Evolutionary conservation across 306 rosid species (phyloP).

Genomic region (Cucurbita argyrosperma): DNA sequence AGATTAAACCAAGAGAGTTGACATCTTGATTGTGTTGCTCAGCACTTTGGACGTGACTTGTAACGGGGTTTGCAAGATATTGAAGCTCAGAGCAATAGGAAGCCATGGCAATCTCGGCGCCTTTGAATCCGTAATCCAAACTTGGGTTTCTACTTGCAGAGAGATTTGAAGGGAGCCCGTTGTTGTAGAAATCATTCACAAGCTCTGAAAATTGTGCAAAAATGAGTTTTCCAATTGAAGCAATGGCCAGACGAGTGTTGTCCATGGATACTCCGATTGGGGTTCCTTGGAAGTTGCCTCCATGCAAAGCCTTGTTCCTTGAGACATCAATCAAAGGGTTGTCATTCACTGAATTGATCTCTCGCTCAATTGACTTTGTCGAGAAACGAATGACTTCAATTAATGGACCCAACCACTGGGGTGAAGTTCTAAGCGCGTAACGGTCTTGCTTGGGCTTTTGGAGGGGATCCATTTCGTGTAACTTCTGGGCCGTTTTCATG

Average conservation of each 20-base stretch:
- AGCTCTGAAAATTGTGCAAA: conserved; percentile 91
- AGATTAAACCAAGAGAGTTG: conserved; percentile 72
- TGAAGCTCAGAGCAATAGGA: conserved; percentile 80
- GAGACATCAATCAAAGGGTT: conserved; percentile 89
- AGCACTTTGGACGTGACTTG: conserved; percentile 80
- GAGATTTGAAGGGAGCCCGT: conserved; percentile 76
- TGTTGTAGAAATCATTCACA: conserved; percentile 73
- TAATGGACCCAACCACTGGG: conserved; percentile 86
- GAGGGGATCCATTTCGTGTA: conserved; percentile 63
- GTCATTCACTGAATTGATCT: conserved; percentile 76
- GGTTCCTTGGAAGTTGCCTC: conserved; percentile 89
- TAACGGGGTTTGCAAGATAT: conserved; percentile 70
- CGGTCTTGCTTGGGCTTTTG: conserved; percentile 83
- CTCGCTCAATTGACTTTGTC: conserved; percentile 75
- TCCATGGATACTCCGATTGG: conserved; percentile 97
- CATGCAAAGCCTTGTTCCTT: conserved; percentile 81
- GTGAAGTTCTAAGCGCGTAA: conserved; percentile 76
- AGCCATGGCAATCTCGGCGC: conserved; percentile 89
- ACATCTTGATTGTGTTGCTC: conserved; percentile 94
- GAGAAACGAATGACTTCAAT: conserved; percentile 71
- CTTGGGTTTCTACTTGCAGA: conserved; percentile 66
- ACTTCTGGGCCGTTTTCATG: conserved; percentile 47
- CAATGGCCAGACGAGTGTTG: conserved; percentile 73
- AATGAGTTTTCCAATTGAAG: conserved; percentile 76
- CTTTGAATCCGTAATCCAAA: conserved; percentile 85